Base-by-base conservation (phyloP, 257 asterid genomes). In the Ophiorrhiza pumila region DNA sequence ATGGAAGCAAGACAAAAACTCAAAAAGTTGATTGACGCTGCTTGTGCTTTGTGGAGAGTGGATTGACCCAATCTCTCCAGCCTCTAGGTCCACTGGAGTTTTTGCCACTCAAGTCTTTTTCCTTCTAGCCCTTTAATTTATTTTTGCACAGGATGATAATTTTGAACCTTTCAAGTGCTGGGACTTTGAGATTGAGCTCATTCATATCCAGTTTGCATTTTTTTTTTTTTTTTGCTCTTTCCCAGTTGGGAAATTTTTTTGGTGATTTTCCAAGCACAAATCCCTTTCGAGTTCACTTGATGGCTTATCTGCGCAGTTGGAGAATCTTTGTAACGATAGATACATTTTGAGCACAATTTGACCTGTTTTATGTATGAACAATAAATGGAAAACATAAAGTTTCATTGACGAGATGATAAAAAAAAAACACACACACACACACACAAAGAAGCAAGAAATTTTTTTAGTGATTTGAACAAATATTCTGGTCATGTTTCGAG, bases 301-400 rank as follows among this genome's bases (percentile, higher is more conserved):
- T 50, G 63, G 73, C 25, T 35, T 50, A 50, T 8, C 37, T 22
- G 73, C 37, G 63, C 32, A n/a, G 73, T 53, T 34, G 35, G 34
- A 11, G 34, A 50, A 34, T 32, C 20, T 18, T 22, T 37, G 68
- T 35, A 34, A 43, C 3, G 68, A 35, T 14, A 9, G 47, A n/a
- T n/a, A n/a, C n/a, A n/a, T n/a, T 62, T 43, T 37, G 22, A 37
- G 31, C 31, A 63, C 32, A 37, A 63, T 34, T 45, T 18, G 5
- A 61, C 18, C 14, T 15, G 4, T 32, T 34, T 35, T 15, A 35
- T 2, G 23, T 0, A 32, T 37, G 45, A 60, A 31, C 7, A 37
- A 25, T 7, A 11, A 7, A 23, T 23, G 18, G 18, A 31, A 29
- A 59, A 15, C 0, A 27, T 4, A 0, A 31, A 5, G 3, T 7